Conservation (phyloP, 371 early-diverging fungal species). For the Apophysomyces trapeziformis region DNA sequence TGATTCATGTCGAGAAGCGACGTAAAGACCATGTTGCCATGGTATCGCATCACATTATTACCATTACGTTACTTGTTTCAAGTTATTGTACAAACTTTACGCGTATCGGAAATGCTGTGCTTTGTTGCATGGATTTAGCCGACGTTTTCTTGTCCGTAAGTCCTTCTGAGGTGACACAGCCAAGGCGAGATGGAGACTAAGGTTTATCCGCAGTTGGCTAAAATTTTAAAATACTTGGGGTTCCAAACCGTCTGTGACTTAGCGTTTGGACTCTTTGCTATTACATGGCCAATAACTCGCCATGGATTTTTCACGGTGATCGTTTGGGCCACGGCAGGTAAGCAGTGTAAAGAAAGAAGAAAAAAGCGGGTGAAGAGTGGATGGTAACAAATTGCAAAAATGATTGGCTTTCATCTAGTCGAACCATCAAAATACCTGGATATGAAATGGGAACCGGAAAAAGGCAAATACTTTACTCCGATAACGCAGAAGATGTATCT, state of each 20-base stretch:
- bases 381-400: background rate
- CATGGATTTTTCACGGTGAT: slow-evolving; percentile 62
- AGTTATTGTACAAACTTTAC: slow-evolving; percentile 71
- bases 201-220: slow-evolving; percentile 45
- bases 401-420: slow-evolving; percentile 12
- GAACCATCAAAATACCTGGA: slow-evolving; percentile 45
- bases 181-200: background rate
- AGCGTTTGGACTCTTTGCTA: slow-evolving; percentile 71
- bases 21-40: slow-evolving; percentile 75
- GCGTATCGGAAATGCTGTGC: slow-evolving; percentile 72
- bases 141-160: slow-evolving; percentile 73
- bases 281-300: slow-evolving; percentile 75
- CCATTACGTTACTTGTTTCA: slow-evolving; percentile 59
- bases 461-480: slow-evolving; percentile 54
- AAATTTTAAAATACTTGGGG: slow-evolving; percentile 73
- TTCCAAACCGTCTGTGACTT: slow-evolving; percentile 61
- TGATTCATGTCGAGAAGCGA: slow-evolving; percentile 70
- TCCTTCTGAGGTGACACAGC: background rate
- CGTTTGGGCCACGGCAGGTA: slow-evolving; percentile 49
- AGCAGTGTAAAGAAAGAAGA: background rate
- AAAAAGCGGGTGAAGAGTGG: background rate
- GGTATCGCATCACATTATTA: slow-evolving; percentile 76
- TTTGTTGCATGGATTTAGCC: slow-evolving; percentile 78
- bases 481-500: slow-evolving; percentile 49
- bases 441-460: slow-evolving; percentile 57